These are phyloP conservation scores for Colletotrichum viniferum DNA, from an alignment of 2,329 filamentous ascomycete genomes.

Conservation along the genomic window DNA sequence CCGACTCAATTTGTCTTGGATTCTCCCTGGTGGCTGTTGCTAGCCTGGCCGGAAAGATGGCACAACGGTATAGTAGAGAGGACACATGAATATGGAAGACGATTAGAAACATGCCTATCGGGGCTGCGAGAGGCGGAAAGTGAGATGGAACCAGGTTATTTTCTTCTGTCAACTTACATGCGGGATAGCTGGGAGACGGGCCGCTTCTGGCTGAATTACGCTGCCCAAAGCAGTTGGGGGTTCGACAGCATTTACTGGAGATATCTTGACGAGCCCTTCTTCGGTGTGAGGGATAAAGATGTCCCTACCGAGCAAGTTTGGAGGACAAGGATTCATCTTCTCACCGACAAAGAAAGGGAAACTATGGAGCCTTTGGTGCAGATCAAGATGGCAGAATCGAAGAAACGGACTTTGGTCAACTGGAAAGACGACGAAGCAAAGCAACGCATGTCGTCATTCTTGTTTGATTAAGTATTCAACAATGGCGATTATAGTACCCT, in stretches of 20 bases:
- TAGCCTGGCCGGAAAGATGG: conserved; percentile 37
- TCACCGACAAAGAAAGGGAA: conserved; percentile 22
- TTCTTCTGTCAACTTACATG: conserved; percentile 36
- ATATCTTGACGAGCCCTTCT: conserved; percentile 28
- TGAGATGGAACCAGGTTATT: background rate
- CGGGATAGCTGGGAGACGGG: conserved; percentile 37
- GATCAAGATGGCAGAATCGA: conserved; percentile 24
- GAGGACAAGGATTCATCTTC: conserved; percentile 25
- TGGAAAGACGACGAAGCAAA: conserved; percentile 16
- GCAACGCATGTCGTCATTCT: background rate
- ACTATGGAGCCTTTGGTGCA: conserved; percentile 30
- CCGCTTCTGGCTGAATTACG: conserved; percentile 37
- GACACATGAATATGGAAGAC: conserved; percentile 32
- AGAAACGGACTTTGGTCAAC: conserved; percentile 16
- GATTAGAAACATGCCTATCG: conserved; percentile 34
- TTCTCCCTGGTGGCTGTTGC: conserved; percentile 43
- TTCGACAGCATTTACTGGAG: conserved; percentile 42
- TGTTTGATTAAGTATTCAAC: background rate
- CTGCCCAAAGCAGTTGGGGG: conserved; percentile 37
- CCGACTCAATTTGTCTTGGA: conserved; percentile 36
- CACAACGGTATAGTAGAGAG: conserved; percentile 30
- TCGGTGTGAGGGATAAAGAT: conserved; percentile 25
- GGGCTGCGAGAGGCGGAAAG: conserved; percentile 34
- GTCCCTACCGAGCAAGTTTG: background rate
- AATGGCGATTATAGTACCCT: too few relatives aligned